Evolutionary conservation across 2,329 filamentous ascomycete genomes (phyloP), one percentile per base, ranked within the genome.

Genomic region (Neospermospora avenae): DNA sequence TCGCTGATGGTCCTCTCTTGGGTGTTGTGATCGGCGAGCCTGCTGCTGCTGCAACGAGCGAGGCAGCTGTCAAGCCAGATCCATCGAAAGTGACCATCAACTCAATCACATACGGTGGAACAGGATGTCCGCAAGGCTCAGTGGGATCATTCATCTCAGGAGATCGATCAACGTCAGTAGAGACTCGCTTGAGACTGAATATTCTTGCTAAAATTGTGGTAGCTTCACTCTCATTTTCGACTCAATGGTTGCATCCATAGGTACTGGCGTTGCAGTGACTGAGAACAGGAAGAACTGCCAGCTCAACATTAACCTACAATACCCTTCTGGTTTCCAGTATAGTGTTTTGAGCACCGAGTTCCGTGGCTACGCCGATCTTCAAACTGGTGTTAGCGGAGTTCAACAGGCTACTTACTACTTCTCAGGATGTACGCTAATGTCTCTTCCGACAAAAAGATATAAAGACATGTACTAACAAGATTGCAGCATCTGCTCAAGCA

Each of bases 331-430:
- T 55, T 82, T 79, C 75, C 78, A 81, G 71, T 82, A 79, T 74
- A 80, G 77, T 53, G 70, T 82, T 66, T 75, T 81, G 67, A 77
- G 76, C 59, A 79, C 79, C 65, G 76, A 80, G 63, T 82, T 81
- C 74, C 78, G 80, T 67, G 80, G 80, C 55, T 81, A 81, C 65
- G 77, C 77, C 54, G 65, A 71, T 61, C 74, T 83, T 53, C 74
- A 79, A 37, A 70, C 72, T 63, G 78, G 77, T 31, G 74, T 81
- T 53, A 76, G 71, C 4, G 80, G 79, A 52, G 76, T 74, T 20
- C 75, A 80, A 65, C 80, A 80, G 72, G 79, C 80, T 14, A 81
- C 77, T 35, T 82, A 82, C 73, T 82, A 81, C 72, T 82, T 82
- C 73, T 80, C 79, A 51, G 80, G 80, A 55, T 65, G 67, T 69